These are phyloP conservation scores for Polyporus arcularius DNA, from an alignment of 768 basidiomycete species.

Conservation along the genomic window DNA sequence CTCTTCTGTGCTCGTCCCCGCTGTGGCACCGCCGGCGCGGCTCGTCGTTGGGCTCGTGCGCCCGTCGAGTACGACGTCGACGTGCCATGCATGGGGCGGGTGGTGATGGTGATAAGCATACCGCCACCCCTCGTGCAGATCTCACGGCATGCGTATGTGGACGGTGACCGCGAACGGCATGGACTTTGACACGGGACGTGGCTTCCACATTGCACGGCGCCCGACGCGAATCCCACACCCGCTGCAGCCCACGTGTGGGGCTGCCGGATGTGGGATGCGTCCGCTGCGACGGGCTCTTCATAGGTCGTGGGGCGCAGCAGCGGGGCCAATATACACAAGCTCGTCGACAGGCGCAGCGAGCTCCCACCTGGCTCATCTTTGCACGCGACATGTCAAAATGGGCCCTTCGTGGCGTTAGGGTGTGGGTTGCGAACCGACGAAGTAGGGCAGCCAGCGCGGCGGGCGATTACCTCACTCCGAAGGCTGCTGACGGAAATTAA, in stretches of 20 bases:
- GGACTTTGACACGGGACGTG: constrained; percentile 5
- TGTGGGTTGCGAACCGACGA: constrained; percentile 4
- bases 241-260: neutral
- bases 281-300: neutral
- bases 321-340: too few species aligned
- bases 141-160: neutral
- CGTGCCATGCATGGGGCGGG: neutral
- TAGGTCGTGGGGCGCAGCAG: neutral
- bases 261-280: constrained; percentile 10
- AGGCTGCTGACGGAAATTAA: constrained; percentile 14
- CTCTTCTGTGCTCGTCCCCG: neutral
- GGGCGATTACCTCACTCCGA: constrained; percentile 5
- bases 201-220: neutral
- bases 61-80: neutral
- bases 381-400: neutral
- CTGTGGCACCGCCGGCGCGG: neutral
- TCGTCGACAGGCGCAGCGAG: neutral
- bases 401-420: constrained; percentile 18
- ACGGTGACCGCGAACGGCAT: neutral
- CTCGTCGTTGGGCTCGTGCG: too few species aligned
- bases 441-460: neutral
- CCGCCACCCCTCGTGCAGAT: constrained; percentile 1
- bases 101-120: neutral
- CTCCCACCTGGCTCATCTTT: too few species aligned
- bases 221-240: constrained; percentile 8